phyloP scores from a whole-genome alignment of 192 early-diverging fungal genomes.

The Geranomyces michiganensis region DNA sequence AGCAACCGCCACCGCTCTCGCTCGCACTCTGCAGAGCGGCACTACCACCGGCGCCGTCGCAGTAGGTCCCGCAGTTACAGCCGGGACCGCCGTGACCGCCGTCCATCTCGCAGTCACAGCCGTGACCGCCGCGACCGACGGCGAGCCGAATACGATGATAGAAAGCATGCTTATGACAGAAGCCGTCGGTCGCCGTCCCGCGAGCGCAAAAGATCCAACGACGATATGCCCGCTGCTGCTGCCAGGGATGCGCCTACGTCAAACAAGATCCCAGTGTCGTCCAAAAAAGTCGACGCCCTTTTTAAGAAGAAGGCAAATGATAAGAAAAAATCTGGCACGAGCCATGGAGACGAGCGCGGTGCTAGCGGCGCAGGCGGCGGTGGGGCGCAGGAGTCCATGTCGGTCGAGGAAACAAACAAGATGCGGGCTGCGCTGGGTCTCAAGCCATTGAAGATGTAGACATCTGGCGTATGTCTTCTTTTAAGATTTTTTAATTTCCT shows the following conservation, averaged over 20 bases:
- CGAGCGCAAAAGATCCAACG: background rate
- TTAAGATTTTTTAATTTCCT: too few species aligned
- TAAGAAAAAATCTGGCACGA: background rate
- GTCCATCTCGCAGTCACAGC: background rate
- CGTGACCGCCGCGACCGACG: background rate
- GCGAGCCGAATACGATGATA: too few species aligned
- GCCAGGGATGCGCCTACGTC: background rate
- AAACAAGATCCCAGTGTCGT: conserved; percentile 50
- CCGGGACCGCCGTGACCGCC: background rate
- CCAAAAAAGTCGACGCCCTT: conserved; percentile 52
- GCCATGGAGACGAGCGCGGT: conserved; percentile 22
- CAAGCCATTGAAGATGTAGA: conserved; percentile 39
- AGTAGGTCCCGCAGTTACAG: conserved; percentile 1
- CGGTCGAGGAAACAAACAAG: conserved; percentile 53
- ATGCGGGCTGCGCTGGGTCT: conserved; percentile 42
- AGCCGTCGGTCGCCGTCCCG: background rate
- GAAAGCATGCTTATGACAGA: too few species aligned
- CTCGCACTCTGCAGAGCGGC: background rate
- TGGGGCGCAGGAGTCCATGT: conserved; percentile 32
- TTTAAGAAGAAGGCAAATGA: conserved; percentile 48
- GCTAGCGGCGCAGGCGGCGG: conserved; percentile 27
- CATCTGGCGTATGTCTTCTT: background rate
- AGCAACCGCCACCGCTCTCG: background rate
- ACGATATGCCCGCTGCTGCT: background rate
- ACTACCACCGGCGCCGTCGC: background rate